These are phyloP conservation scores for Gracilaria gracilis DNA, from an alignment of 23 red algal species.

Conservation along the genomic window DNA sequence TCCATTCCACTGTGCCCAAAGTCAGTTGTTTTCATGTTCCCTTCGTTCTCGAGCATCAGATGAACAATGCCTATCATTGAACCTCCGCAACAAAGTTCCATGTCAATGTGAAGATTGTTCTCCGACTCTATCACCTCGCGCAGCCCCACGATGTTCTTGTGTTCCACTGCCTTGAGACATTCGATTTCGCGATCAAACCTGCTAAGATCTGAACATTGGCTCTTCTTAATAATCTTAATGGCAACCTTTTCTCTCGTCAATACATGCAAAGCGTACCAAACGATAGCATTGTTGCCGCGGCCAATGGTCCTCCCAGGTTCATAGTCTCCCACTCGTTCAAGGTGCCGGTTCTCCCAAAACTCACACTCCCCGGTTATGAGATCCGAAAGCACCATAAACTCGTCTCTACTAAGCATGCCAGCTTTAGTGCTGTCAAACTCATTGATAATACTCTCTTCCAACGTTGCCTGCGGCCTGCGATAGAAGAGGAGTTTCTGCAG, in stretches of 20 bases:
- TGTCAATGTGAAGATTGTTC: conserved; percentile 84
- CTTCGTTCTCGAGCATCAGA: conserved; percentile 89
- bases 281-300: conserved; percentile 81
- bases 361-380: conserved; percentile 95
- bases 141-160: conserved; percentile 90
- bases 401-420: conserved; percentile 75
- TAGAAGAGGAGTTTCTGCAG: conserved; percentile 85
- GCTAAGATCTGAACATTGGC: conserved; percentile 91
- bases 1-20: conserved; percentile 97
- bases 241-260: conserved; percentile 80
- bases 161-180: conserved; percentile 77
- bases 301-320: conserved; percentile 92
- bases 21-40: conserved; percentile 89
- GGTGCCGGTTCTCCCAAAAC: conserved; percentile 92
- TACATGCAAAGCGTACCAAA: conserved; percentile 82
- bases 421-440: conserved; percentile 89
- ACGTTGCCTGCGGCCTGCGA: conserved; percentile 61
- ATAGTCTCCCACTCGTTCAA: conserved; percentile 92
- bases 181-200: conserved; percentile 95
- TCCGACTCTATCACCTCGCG: conserved; percentile 92
- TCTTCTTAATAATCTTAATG: conserved; percentile 94
- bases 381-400: conserved; percentile 98
- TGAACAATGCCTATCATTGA: conserved; percentile 87
- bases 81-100: conserved; percentile 96
- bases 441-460: conserved; percentile 86